A percentile compares a stretch with the other conserved stretches of the same genome.
Conservation (phyloP, 2,329 filamentous ascomycete species). For the Fusarium bulbicola region DNA sequence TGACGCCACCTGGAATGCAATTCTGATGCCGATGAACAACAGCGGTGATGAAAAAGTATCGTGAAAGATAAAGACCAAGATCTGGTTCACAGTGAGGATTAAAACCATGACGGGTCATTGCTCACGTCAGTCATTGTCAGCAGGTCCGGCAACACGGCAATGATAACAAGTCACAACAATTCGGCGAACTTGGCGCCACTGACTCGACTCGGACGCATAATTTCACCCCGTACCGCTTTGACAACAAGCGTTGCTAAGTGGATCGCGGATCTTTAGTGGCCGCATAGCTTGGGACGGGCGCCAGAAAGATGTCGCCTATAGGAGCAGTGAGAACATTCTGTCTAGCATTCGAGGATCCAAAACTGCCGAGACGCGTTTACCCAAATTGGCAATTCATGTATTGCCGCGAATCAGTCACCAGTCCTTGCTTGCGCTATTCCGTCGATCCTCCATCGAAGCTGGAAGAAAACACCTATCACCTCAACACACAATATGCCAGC, state of each 20-base stretch:
- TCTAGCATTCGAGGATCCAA: fast-evolving
- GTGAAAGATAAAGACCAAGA: too few species aligned
- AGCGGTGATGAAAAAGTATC: too few species aligned
- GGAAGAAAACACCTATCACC: neutral
- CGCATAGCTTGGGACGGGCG: neutral
- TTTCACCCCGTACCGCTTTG: neutral
- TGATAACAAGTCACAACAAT: neutral
- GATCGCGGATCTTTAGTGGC: neutral
- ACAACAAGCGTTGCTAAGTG: neutral
- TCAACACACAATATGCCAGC: fast-evolving
- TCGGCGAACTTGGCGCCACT: neutral
- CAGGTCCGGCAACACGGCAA: neutral
- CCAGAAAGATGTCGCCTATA: neutral
- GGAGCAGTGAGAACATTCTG: neutral
- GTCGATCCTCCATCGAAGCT: neutral
- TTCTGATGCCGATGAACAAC: neutral
- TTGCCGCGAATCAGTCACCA: neutral
- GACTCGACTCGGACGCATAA: neutral
- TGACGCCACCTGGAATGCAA: neutral
- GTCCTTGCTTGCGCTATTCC: neutral
- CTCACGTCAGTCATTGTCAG: neutral
- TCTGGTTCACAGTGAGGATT: too few species aligned
- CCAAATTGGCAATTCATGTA: neutral
- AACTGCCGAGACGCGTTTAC: neutral
- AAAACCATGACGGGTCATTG: too few species aligned